These are phyloP conservation scores for Stachybotrys chlorohalonatus DNA, from an alignment of 2,329 filamentous ascomycete genomes.

Conservation along the genomic window DNA sequence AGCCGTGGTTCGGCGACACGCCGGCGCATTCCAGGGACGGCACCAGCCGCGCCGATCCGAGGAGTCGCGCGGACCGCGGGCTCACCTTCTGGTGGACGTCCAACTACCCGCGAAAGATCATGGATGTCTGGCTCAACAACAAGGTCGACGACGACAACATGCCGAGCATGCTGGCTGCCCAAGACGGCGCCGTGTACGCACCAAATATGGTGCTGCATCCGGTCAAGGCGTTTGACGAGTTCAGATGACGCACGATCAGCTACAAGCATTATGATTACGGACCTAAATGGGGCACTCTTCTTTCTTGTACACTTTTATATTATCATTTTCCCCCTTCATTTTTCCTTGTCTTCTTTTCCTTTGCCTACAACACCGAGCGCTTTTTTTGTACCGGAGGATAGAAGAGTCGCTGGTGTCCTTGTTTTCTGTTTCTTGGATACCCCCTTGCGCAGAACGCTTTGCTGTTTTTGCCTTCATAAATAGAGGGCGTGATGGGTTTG, in stretches of 20 bases:
- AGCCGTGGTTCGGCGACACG: constrained; percentile 18
- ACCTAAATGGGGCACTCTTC: constrained; percentile 9
- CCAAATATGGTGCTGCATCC: constrained; percentile 28
- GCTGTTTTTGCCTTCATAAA: not conserved
- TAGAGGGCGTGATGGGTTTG: not conserved
- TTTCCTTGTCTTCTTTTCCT: constrained; percentile 4
- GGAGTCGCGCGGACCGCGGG: constrained; percentile 12
- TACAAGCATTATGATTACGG: too few species aligned
- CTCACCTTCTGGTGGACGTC: constrained; percentile 24
- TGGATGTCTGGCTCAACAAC: constrained; percentile 20
- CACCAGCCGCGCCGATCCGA: constrained; percentile 12
- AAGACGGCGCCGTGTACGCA: constrained; percentile 19
- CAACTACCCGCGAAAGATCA: constrained; percentile 19
- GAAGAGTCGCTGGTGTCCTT: not conserved
- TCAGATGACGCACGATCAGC: not conserved
- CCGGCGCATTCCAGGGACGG: constrained; percentile 15
- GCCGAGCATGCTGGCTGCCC: constrained; percentile 17
- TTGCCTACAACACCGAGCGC: too few species aligned
- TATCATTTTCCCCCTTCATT: constrained; percentile 14
- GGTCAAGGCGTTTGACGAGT: constrained; percentile 16
- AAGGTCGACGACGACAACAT: constrained; percentile 9
- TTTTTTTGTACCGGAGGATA: not conserved
- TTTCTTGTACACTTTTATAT: constrained; percentile 17
- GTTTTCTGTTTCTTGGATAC: not conserved
- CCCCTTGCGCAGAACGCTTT: not conserved